Conservation (phyloP, 345 rosid genomes). For the Ricinus communis region DNA sequence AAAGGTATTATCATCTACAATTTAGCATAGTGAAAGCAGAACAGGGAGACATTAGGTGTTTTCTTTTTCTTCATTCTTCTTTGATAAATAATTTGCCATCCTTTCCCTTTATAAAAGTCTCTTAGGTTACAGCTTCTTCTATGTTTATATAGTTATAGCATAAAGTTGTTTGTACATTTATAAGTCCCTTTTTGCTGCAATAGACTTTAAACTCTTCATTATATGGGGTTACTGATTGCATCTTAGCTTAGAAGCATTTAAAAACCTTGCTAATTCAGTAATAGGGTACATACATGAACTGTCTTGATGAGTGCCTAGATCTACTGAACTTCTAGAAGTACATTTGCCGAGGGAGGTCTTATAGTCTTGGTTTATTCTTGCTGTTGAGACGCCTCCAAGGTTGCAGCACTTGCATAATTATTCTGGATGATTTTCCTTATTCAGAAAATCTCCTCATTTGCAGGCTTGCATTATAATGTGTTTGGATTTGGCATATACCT, state of each 20-base stretch:
- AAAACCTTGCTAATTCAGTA: not conserved
- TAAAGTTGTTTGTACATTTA: not conserved
- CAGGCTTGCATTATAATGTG: too few species aligned
- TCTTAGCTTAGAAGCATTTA: conserved; percentile 12
- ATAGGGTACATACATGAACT: not conserved
- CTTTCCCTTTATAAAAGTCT: not conserved
- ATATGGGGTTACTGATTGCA: not conserved
- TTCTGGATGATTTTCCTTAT: not conserved
- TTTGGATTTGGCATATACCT: not conserved
- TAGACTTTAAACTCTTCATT: not conserved
- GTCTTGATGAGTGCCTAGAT: not conserved
- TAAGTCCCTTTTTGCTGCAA: not conserved
- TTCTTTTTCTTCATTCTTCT: not conserved
- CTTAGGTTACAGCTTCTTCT: not conserved
- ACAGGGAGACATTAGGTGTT: not conserved
- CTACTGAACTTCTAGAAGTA: not conserved
- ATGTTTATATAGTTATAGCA: not conserved
- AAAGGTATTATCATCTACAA: conserved; percentile 38
- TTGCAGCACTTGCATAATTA: not conserved
- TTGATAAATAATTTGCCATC: not conserved
- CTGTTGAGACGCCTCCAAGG: not conserved
- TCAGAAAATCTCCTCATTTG: too few species aligned
- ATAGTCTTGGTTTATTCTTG: not conserved
- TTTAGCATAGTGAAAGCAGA: not conserved
- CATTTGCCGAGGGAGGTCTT: not conserved